These are phyloP conservation scores for Pholiota conissans DNA, from an alignment of 768 basidiomycete species.

Conservation along the genomic window DNA sequence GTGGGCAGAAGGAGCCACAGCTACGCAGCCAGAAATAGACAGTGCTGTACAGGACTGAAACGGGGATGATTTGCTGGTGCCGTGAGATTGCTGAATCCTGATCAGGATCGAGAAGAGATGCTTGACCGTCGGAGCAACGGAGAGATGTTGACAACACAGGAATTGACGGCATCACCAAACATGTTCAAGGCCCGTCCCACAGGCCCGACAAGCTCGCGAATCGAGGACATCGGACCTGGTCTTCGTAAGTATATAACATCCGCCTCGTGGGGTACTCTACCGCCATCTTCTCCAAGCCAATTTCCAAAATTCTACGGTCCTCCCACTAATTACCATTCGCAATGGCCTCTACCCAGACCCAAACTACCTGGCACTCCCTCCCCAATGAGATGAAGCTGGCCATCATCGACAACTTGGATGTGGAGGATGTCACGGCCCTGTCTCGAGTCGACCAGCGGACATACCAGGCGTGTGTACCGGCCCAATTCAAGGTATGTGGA, in stretches of 20 bases:
- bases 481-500: conserved; percentile 54
- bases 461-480: conserved; percentile 56
- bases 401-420: conserved; percentile 50
- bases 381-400: conserved; percentile 68
- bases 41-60: not conserved
- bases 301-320: not conserved
- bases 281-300: not conserved
- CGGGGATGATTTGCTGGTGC: not conserved
- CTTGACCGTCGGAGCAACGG: not conserved
- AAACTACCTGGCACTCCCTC: conserved; percentile 51
- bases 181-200: not conserved
- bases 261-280: not conserved
- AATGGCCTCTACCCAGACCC: conserved; percentile 19
- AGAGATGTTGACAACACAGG: not conserved
- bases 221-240: not conserved
- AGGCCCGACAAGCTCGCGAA: not conserved
- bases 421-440: conserved; percentile 44
- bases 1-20: not conserved
- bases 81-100: not conserved
- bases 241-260: not conserved
- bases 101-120: not conserved
- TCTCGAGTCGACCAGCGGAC: conserved; percentile 48
- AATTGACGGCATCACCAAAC: not conserved
- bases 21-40: not conserved
- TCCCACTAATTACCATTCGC: conserved; percentile 4